Evolutionary conservation across 306 rosid species (phyloP).

Genomic region (Rosa lucieae): DNA sequence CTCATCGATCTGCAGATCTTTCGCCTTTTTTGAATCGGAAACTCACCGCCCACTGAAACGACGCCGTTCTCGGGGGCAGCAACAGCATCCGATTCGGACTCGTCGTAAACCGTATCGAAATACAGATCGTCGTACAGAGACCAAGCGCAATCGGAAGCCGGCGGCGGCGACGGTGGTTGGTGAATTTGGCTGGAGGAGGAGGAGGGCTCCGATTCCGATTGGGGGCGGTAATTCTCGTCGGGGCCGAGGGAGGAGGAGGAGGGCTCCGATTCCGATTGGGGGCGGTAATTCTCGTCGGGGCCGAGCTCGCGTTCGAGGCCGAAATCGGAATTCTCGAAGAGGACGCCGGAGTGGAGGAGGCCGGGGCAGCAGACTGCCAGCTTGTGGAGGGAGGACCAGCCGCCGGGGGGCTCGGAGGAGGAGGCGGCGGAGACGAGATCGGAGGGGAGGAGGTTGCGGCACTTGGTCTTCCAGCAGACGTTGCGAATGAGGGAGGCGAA

Average conservation of each 20-base stretch:
- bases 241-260: constrained; percentile 47
- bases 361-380: constrained; percentile 93
- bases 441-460: constrained; percentile 50
- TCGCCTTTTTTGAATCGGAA: constrained; percentile 37
- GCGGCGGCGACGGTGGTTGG: constrained; percentile 8
- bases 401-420: constrained; percentile 38
- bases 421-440: constrained; percentile 40
- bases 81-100: background rate
- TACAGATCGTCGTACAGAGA: constrained; percentile 84
- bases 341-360: constrained; percentile 72
- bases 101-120: constrained; percentile 56
- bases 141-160: constrained; percentile 43
- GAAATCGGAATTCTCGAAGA: constrained; percentile 68
- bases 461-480: constrained; percentile 63
- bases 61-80: constrained; percentile 17
- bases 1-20: constrained; percentile 39
- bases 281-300: constrained; percentile 38
- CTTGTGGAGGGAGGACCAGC: constrained; percentile 65
- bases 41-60: constrained; percentile 17
- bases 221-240: constrained; percentile 26
- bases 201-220: background rate
- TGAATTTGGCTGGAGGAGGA: constrained; percentile 18
- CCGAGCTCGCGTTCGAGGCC: constrained; percentile 79
- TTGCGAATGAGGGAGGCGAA: constrained; percentile 58
- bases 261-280: background rate